Evolutionary conservation across 345 rosid species (phyloP), one percentile per base, ranked within the genome.

Genomic region (Brassica cretica): DNA sequence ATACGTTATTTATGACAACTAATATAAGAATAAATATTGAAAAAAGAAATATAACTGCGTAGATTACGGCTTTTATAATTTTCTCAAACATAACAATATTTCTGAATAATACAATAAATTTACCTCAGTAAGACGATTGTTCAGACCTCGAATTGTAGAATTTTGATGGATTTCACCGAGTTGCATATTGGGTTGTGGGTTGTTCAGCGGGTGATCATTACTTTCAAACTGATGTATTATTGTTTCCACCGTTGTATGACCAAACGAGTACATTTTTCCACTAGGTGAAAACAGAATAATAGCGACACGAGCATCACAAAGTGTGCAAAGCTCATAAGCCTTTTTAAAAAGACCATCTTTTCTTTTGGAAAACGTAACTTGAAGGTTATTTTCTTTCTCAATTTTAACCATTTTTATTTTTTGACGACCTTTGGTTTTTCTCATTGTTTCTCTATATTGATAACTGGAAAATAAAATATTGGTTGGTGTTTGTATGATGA

Each of bases 251-350:
- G 69, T 56, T 5, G 90, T 88, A 74, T 90, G 87, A 4, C 91
- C 92, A 25, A 89, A 90, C 51, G 91, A 86, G 76, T 81, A 89
- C 5, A 82, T 78, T 81, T 89, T 90, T 16, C 44, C 14, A 58
- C 76, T 39, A 0, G 83, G 76, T 9, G 80, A 81, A 0, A 66
- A 76, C 6, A 81, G 41, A 39, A 81, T 63, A 5, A 72, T 7
- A 5, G 62, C 72, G 1, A 81, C 7, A 32, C 73, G 62, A 15
- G 56, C 78, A 76, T 11, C 70, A 72, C 81, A 81, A 46, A 81
- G 75, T 49, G 71, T 81, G 8, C 44, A 81, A 53, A 81, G 67
- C 5, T 81, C 81, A 72, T 81, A 66, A 5, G 81, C 72, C 0
- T 81, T 81, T 0, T 81, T 81, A 27, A 76, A 81, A 67, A 81